Percentiles rank a stretch among this genome's conserved stretches.
phyloP scores from a whole-genome alignment of 1,139 yeast species.

The Scheffersomyces titani region DNA sequence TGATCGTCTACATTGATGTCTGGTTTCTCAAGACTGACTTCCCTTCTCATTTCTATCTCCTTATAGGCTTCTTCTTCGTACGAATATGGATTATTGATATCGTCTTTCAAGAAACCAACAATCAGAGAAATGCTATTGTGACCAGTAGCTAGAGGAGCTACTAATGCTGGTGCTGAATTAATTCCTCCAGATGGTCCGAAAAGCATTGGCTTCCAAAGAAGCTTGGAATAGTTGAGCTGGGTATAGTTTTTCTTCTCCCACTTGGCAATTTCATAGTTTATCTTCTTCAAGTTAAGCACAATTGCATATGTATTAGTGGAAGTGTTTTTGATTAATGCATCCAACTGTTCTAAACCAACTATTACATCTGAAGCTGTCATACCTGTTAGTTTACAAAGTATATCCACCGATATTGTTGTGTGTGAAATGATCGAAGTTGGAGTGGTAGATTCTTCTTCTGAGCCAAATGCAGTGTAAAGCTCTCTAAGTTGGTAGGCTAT shows the following conservation, averaged over 20 bases:
- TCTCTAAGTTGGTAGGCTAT: conserved; percentile 48
- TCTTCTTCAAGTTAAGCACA: conserved; percentile 45
- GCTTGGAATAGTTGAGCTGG: conserved; percentile 47
- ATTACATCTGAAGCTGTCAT: conserved; percentile 87
- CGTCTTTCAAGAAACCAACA: conserved; percentile 61
- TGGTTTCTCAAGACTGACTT: conserved; percentile 4
- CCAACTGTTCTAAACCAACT: conserved; percentile 79
- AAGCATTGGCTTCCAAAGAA: conserved; percentile 82
- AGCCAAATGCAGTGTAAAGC: conserved; percentile 26
- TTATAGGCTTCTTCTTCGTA: conserved; percentile 53
- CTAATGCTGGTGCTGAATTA: conserved; percentile 53
- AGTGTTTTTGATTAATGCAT: conserved; percentile 54
- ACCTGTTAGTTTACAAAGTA: conserved; percentile 70
- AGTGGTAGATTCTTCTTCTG: conserved; percentile 1
- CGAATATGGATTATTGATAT: conserved; percentile 59
- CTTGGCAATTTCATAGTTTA: conserved; percentile 45
- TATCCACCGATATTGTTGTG: conserved; percentile 51
- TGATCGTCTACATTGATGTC: not conserved
- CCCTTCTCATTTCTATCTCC: conserved; percentile 40
- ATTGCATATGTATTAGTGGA: conserved; percentile 52
- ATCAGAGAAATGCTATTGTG: conserved; percentile 56
- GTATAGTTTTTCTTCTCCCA: conserved; percentile 63
- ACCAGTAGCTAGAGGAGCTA: conserved; percentile 17
- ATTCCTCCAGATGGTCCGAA: conserved; percentile 85
- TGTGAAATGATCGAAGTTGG: conserved; percentile 3